These are phyloP conservation scores for Eimeria tenella DNA, from an alignment of 169 alveolate species.

Conservation along the genomic window DNA sequence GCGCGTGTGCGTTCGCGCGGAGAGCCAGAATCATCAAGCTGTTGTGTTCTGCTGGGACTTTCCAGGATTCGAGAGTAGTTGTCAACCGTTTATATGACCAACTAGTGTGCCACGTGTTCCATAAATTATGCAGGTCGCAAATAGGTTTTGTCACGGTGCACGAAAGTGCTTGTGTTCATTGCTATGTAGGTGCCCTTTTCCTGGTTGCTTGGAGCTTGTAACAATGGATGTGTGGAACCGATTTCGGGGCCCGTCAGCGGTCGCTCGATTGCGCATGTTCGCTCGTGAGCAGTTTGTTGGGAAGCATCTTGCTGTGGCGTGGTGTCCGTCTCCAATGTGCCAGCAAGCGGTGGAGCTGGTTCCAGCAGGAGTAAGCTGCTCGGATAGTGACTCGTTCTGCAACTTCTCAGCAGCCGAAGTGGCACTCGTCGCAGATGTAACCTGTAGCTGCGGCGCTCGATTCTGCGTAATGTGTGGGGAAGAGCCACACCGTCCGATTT, in stretches of 20 bases:
- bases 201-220: slow-evolving; percentile 43
- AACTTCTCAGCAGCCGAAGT: slow-evolving; percentile 51
- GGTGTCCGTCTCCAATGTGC: slow-evolving; percentile 92
- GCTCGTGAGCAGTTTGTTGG: slow-evolving; percentile 78
- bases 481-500: slow-evolving; percentile 90
- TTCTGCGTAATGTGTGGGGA: slow-evolving; percentile 88
- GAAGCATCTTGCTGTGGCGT: slow-evolving; percentile 83
- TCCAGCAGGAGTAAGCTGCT: slow-evolving; percentile 55
- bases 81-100: no score
- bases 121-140: no score
- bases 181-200: slow-evolving; percentile 56
- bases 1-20: no score
- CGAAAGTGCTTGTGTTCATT: not conserved
- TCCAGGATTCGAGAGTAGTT: no score
- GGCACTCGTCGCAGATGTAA: slow-evolving; percentile 79
- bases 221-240: slow-evolving; percentile 52
- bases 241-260: slow-evolving; percentile 63
- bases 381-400: slow-evolving; percentile 12
- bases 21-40: no score
- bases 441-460: slow-evolving; percentile 88
- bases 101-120: no score
- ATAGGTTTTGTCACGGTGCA: no score
- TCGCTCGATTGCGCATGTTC: slow-evolving; percentile 53
- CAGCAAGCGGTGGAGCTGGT: slow-evolving; percentile 82
- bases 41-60: no score